Base-by-base conservation (phyloP, 108 stramenopile genomes). In the Cyclostephanos tholiformis region DNA sequence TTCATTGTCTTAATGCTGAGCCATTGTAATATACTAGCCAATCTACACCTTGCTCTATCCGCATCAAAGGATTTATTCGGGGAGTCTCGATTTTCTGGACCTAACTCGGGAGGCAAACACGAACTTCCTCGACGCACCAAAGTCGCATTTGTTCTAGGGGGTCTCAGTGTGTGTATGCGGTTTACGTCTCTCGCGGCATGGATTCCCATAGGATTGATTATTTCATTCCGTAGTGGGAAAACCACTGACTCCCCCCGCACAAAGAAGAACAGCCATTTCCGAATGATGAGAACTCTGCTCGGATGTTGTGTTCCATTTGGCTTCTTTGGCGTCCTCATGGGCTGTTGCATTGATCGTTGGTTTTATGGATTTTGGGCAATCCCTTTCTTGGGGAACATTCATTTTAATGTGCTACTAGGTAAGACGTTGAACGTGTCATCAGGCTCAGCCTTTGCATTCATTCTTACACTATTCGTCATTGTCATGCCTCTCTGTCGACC, bases 291-390 rank as follows among this genome's bases (percentile, higher is more conserved):
- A 22, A 78, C 76, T 35, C 38, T 82, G 20, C 72, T 84, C 59
- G 77, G 76, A 50, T 38, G 74, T 36, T 95, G 95, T 63, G 84
- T 77, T 14, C 17, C 71, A 25, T 82, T 69, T 69, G 92, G 91
- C 30, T 11, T 82, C 2, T 25, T 82, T 32, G 95, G 95, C 27
- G 53, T 95, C 2, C 16, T 74, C 4, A 6, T 79, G 20, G 85
- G 88, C 20, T 71, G 86, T 19, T 36, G 85, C 19, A 62, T 92
- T 27, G 95, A 96, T 86, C 82, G 89, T 51, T 51, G 60, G 38
- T 73, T 92, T 70, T 95, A 87, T 59, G 95, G 92, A 50, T 91
- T 95, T 75, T 89, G 89, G 89, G 86, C 91, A 3, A 73, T 93
- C 7, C 95, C 95, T 17, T 82, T 92, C 48, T 69, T 95, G 51